phyloP scores from a whole-genome alignment of 2,329 filamentous ascomycete genomes.

The Neurospora sp. region DNA sequence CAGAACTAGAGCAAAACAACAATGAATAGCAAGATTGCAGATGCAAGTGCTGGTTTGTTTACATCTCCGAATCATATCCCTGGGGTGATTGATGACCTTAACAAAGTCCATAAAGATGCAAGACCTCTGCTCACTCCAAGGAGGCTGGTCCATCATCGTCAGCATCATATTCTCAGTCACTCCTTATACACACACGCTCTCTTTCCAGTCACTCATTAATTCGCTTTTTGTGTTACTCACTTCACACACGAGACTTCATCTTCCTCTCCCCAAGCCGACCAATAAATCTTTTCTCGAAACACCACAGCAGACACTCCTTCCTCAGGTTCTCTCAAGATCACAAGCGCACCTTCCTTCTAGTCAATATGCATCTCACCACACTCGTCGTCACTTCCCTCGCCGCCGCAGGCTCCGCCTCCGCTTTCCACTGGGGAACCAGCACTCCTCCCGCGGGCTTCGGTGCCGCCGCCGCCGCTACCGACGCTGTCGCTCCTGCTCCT shows the following conservation, averaged over 20 bases:
- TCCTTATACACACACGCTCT: background rate
- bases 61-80: background rate
- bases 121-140: background rate
- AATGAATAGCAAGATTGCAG: background rate
- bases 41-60: background rate
- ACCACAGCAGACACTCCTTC: background rate
- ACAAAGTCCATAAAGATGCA: background rate
- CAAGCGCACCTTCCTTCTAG: background rate
- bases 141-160: background rate
- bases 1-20: background rate
- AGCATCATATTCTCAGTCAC: background rate
- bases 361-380: constrained; percentile 20
- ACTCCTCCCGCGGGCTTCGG: background rate
- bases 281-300: no score
- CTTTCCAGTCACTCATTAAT: background rate
- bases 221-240: background rate
- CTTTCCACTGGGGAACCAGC: background rate
- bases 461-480: background rate
- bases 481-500: background rate
- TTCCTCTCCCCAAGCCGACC: constrained; percentile 7
- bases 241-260: background rate
- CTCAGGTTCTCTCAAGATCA: no score
- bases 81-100: background rate
- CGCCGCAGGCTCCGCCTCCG: constrained; percentile 15
- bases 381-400: constrained; percentile 17